A percentile compares a stretch with the other conserved stretches of the same genome.
These are phyloP conservation scores for Cicer bijugum DNA, from an alignment of 306 rosid species.

Conservation along the genomic window DNA sequence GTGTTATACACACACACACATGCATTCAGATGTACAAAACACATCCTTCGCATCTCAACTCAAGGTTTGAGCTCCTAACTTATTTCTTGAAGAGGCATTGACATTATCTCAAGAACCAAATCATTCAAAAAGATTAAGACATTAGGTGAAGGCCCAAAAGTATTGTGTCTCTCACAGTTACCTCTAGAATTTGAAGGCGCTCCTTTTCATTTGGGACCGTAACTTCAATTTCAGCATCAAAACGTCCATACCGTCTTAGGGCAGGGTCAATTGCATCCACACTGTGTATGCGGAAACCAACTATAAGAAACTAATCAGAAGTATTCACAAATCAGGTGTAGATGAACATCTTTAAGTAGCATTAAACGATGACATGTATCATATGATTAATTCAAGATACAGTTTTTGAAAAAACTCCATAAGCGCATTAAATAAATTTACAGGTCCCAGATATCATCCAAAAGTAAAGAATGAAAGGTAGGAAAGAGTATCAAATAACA, in stretches of 20 bases:
- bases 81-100: not conserved
- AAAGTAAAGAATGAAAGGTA: not conserved
- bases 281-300: slow-evolving; percentile 51
- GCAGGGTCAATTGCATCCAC: slow-evolving; percentile 91
- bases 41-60: slow-evolving; percentile 3
- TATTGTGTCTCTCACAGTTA: slow-evolving; percentile 38
- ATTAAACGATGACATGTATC: slow-evolving; percentile 9
- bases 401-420: slow-evolving; percentile 17
- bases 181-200: slow-evolving; percentile 85
- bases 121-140: not conserved
- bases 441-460: not conserved
- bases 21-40: not conserved
- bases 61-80: slow-evolving; percentile 15
- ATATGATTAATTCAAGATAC: not conserved
- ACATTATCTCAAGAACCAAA: slow-evolving; percentile 36
- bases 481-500: not conserved
- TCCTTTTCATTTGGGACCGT: slow-evolving; percentile 80
- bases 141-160: not conserved
- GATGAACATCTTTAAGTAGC: not conserved
- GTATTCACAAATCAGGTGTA: slow-evolving; percentile 29
- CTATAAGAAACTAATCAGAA: slow-evolving; percentile 13
- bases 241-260: slow-evolving; percentile 84
- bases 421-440: slow-evolving; percentile 33
- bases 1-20: not conserved
- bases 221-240: slow-evolving; percentile 90